These are phyloP conservation scores for Prunella vulgaris DNA, from an alignment of 257 asterid genomes.

Conservation along the genomic window DNA sequence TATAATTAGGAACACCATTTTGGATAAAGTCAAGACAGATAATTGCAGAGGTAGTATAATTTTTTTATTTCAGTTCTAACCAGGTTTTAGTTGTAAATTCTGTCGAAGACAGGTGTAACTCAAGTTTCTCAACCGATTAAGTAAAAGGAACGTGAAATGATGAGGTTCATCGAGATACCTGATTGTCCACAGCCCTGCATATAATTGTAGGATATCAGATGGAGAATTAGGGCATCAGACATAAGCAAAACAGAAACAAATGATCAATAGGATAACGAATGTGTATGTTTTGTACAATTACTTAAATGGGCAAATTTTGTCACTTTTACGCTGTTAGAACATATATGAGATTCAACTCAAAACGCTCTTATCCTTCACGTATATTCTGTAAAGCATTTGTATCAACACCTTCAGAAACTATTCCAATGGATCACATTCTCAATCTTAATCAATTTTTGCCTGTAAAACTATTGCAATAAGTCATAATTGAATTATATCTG, in stretches of 20 bases:
- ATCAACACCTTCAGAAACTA: neutral
- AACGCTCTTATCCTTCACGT: neutral
- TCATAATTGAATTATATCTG: neutral
- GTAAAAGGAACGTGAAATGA: conserved; percentile 1
- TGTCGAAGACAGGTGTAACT: neutral
- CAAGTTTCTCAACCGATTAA: conserved; percentile 8
- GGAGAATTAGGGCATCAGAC: neutral
- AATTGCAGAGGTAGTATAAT: too few species aligned
- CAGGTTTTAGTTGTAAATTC: neutral
- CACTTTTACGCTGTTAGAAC: neutral
- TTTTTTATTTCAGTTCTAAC: neutral
- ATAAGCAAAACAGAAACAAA: conserved; percentile 9
- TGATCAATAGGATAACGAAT: conserved; percentile 8
- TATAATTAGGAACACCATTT: too few species aligned
- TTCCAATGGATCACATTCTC: conserved; percentile 1
- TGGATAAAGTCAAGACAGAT: too few species aligned
- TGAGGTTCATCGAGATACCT: conserved; percentile 41
- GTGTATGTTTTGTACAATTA: neutral
- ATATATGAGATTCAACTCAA: neutral
- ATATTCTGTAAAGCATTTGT: neutral
- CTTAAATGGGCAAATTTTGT: neutral
- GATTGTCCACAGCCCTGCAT: conserved; percentile 97
- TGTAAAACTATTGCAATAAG: neutral
- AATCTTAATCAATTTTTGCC: neutral
- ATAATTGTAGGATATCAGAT: conserved; percentile 29